Percentiles rank a stretch among this genome's conserved stretches.
These are phyloP conservation scores for Mycena sanguinolenta DNA, from an alignment of 768 basidiomycete species.

Conservation along the genomic window DNA sequence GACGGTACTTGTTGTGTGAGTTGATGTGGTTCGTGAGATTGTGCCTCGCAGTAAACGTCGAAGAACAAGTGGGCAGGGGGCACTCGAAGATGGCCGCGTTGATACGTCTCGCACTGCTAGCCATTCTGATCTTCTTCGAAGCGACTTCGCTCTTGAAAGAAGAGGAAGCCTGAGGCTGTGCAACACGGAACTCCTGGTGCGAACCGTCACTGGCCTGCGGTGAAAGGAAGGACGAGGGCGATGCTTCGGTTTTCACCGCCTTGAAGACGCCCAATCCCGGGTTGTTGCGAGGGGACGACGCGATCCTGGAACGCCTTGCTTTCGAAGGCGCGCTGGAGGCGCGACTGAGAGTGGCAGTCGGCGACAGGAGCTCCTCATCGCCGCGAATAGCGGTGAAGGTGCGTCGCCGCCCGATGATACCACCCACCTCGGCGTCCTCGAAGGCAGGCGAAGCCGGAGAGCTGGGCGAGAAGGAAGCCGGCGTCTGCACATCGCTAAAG, in stretches of 20 bases:
- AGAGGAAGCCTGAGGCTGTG: conserved; percentile 8
- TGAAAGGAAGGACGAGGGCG: conserved; percentile 20
- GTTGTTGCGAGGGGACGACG: neutral
- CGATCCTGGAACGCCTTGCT: conserved; percentile 21
- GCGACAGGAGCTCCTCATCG: neutral
- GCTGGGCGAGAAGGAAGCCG: conserved; percentile 19
- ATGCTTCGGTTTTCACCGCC: conserved; percentile 17
- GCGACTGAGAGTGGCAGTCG: conserved; percentile 6
- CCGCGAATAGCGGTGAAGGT: conserved; percentile 30
- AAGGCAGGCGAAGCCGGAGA: conserved; percentile 33
- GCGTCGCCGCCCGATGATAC: conserved; percentile 24
- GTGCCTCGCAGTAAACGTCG: conserved; percentile 38
- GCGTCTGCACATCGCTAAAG: conserved; percentile 22
- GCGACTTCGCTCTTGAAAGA: conserved; percentile 34
- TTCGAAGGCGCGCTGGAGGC: conserved; percentile 30
- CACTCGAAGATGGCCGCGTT: conserved; percentile 32
- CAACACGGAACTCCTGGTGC: conserved; percentile 33
- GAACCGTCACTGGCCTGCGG: conserved; percentile 9
- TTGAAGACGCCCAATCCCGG: conserved; percentile 25
- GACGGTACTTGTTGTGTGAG: conserved; percentile 36
- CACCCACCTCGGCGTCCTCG: conserved; percentile 28
- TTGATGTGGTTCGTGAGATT: conserved; percentile 38
- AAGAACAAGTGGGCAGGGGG: conserved; percentile 17
- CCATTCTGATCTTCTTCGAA: conserved; percentile 35
- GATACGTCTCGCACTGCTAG: conserved; percentile 30